phyloP scores from a whole-genome alignment of 2,329 filamentous ascomycete species.

The Dothideomycetes sp. region DNA sequence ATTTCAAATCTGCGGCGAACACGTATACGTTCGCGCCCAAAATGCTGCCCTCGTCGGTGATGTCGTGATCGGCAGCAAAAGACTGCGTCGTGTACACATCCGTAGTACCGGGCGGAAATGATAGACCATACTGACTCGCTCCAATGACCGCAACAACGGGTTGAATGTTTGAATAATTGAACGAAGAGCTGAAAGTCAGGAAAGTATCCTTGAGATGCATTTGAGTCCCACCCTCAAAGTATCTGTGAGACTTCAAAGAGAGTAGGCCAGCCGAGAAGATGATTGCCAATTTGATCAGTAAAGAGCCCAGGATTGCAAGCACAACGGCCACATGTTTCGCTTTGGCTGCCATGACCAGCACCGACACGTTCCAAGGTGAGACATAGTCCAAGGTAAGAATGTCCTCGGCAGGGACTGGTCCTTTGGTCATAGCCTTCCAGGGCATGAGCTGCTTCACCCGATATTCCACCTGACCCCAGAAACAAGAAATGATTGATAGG shows the following conservation, averaged over 20 bases:
- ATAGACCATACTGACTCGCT: neutral
- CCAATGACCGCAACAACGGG: neutral
- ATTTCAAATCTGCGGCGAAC: neutral
- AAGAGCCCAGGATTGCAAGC: neutral
- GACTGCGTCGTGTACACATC: neutral
- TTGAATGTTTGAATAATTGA: neutral
- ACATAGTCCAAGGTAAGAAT: neutral
- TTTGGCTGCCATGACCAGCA: neutral
- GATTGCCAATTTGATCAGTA: neutral
- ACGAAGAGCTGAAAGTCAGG: neutral
- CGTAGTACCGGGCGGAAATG: neutral
- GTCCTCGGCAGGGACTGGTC: neutral
- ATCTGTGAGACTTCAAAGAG: neutral
- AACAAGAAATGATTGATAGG: neutral
- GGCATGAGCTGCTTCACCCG: neutral
- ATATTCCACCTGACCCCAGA: slow-evolving; percentile 1
- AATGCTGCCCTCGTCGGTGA: neutral
- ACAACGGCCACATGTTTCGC: neutral
- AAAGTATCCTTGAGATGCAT: neutral
- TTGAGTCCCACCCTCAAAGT: neutral
- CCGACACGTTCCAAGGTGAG: neutral
- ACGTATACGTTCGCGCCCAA: neutral
- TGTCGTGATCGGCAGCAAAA: neutral
- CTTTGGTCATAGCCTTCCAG: slow-evolving; percentile 1
- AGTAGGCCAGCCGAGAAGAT: neutral